Conservation (phyloP, 768 basidiomycete species). For the Amanita brunnescens region DNA sequence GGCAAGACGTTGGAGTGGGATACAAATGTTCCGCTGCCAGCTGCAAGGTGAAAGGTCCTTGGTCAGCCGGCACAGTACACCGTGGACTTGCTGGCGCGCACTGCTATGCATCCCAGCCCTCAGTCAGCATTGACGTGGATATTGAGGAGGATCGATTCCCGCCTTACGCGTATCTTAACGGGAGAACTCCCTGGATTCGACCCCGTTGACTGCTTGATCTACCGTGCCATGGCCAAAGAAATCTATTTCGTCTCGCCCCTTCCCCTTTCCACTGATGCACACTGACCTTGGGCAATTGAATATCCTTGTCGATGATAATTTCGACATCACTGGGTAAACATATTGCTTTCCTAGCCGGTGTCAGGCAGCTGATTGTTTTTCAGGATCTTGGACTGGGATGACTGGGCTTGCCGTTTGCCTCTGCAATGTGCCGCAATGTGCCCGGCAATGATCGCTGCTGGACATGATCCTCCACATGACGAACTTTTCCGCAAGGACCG, state of each 20-base stretch:
- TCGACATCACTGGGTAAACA: slow-evolving; percentile 8
- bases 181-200: slow-evolving; percentile 8
- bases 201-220: slow-evolving; percentile 8
- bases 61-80: slow-evolving; percentile 9
- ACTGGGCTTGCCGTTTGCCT: slow-evolving; percentile 7
- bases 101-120: neutral
- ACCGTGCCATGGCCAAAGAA: slow-evolving; percentile 10
- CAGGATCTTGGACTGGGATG: slow-evolving; percentile 9
- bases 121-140: slow-evolving; percentile 8
- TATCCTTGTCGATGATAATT: slow-evolving; percentile 3
- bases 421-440: slow-evolving; percentile 4
- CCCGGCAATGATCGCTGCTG: slow-evolving; percentile 6
- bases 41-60: slow-evolving; percentile 5
- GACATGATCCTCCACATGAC: slow-evolving; percentile 1
- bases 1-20: slow-evolving; percentile 6
- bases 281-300: slow-evolving; percentile 6
- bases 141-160: slow-evolving; percentile 8
- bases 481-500: slow-evolving; percentile 8
- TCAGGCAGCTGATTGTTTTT: slow-evolving; percentile 1
- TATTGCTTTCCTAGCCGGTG: slow-evolving; percentile 1
- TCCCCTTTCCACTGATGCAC: slow-evolving; percentile 8
- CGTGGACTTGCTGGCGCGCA: slow-evolving; percentile 7
- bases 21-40: slow-evolving; percentile 7
- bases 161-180: slow-evolving; percentile 9
- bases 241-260: neutral